A percentile compares a stretch with the other conserved stretches of the same genome.
Evolutionary conservation across 495 filamentous ascomycete species (phyloP).

Genomic region (Neurospora africana): DNA sequence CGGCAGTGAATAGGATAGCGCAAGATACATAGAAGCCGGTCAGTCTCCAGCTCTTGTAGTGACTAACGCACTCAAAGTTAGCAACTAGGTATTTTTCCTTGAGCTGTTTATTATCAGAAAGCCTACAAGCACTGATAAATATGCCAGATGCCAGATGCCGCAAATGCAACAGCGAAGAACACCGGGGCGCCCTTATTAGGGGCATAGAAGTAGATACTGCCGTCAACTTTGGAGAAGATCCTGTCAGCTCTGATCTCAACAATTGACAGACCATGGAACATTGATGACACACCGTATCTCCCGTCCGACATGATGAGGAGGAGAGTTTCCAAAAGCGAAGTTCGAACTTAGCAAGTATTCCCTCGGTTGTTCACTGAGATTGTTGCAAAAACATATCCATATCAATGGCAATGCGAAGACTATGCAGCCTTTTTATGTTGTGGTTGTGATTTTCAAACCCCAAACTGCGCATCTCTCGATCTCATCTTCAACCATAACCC

Average conservation of each 20-base stretch:
- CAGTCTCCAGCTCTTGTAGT: conserved; percentile 40
- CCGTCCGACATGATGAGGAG: conserved; percentile 3
- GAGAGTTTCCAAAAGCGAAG: background rate
- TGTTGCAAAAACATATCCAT: background rate
- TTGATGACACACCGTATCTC: background rate
- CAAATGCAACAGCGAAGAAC: conserved; percentile 56
- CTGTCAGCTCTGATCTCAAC: background rate
- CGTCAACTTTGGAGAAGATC: conserved; percentile 21
- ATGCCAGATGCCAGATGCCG: conserved; percentile 46
- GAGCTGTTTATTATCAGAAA: background rate
- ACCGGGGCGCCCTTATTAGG: conserved; percentile 64
- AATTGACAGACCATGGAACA: background rate
- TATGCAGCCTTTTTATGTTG: background rate
- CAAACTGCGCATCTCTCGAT: background rate
- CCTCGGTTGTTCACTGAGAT: background rate
- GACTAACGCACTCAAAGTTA: conserved; percentile 37
- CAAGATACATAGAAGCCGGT: conserved; percentile 29
- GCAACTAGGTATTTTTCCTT: background rate
- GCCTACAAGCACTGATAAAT: conserved; percentile 53
- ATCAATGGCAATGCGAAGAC: background rate
- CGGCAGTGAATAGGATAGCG: conserved; percentile 38
- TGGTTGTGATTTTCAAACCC: background rate
- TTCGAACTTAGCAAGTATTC: background rate
- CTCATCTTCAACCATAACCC: background rate
- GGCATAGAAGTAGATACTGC: conserved; percentile 59